A percentile compares a stretch with the other conserved stretches of the same genome.
phyloP scores from a whole-genome alignment of 352 stramenopile species.

The Pythium phragmiticola region DNA sequence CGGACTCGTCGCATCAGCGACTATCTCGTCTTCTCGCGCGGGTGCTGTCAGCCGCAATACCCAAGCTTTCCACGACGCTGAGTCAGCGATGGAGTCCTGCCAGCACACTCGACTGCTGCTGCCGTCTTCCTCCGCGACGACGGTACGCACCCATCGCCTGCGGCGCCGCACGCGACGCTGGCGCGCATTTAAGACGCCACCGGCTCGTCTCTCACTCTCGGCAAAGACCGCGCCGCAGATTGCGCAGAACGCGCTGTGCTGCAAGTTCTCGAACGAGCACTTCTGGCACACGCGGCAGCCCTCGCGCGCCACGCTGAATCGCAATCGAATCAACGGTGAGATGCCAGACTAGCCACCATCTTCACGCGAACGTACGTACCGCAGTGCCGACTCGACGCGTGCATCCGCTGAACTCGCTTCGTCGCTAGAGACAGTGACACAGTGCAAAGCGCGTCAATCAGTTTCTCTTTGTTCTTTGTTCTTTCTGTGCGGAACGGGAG shows the following conservation, averaged over 20 bases:
- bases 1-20: background rate
- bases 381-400: constrained; percentile 14
- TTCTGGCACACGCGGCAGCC: constrained; percentile 4
- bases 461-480: background rate
- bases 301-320: constrained; percentile 3
- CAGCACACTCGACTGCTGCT: constrained; percentile 1
- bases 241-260: constrained; percentile 14
- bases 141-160: constrained; percentile 3
- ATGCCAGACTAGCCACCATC: background rate
- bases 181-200: background rate
- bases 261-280: constrained; percentile 14
- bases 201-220: background rate
- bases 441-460: no score
- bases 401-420: constrained; percentile 8
- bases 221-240: constrained; percentile 9
- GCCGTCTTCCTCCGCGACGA: background rate
- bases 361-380: background rate
- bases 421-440: background rate
- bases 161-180: constrained; percentile 11
- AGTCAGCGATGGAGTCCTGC: background rate
- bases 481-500: background rate
- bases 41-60: constrained; percentile 4
- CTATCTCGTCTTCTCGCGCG: background rate
- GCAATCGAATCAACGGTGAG: background rate
- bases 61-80: background rate